A percentile compares a stretch with the other conserved stretches of the same genome.
Evolutionary conservation across 106 monocot species (phyloP).

Genomic region (Gastrodia elata): DNA sequence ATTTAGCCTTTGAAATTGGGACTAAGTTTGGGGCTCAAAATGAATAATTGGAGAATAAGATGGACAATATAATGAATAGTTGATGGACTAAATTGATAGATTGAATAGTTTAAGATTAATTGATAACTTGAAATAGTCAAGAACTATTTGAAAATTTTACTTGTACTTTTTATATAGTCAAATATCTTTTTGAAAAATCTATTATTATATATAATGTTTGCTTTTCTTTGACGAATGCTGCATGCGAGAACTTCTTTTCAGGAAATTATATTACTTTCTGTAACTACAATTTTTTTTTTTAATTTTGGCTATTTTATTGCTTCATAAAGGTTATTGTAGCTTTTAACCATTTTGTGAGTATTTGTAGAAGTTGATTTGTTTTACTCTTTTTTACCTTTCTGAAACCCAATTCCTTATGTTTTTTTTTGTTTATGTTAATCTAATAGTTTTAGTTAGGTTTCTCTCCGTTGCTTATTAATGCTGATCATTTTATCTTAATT

Average conservation of each 20-base stretch:
- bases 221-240: neutral
- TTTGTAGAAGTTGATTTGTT: neutral
- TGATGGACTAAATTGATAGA: too few species aligned
- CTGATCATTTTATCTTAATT: conserved; percentile 17
- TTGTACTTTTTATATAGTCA: neutral
- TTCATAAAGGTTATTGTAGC: neutral
- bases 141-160: too few species aligned
- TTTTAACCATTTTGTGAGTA: neutral
- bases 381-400: neutral
- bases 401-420: neutral
- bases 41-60: too few species aligned
- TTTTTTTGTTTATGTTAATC: neutral
- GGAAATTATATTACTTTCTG: neutral
- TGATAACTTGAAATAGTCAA: too few species aligned
- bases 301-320: neutral
- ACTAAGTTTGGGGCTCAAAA: too few species aligned
- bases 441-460: neutral
- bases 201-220: neutral
- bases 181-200: neutral
- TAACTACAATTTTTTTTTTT: neutral
- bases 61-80: too few species aligned
- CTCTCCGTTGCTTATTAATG: neutral
- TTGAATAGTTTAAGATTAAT: too few species aligned
- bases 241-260: neutral
- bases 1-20: too few species aligned